Evolutionary conservation across 805 yeast genomes (phyloP).

Genomic region (Diddensiella santjacobensis): DNA sequence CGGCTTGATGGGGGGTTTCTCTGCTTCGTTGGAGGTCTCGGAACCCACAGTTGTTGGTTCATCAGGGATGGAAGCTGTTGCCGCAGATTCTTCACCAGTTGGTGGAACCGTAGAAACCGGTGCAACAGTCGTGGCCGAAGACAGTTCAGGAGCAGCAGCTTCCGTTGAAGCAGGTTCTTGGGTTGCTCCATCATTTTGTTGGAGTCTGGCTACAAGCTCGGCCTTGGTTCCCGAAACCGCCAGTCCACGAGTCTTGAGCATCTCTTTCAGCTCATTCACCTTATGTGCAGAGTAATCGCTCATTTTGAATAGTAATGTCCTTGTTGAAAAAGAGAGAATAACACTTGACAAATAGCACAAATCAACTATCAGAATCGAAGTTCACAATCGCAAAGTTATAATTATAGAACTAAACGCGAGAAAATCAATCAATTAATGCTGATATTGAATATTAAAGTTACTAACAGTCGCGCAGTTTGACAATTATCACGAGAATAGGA

Average conservation of each 20-base stretch:
- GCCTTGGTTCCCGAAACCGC: conserved; percentile 75
- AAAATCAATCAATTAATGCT: too few relatives aligned
- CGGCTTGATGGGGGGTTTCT: conserved; percentile 1
- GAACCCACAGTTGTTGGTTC: conserved; percentile 9
- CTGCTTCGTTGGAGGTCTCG: too few relatives aligned
- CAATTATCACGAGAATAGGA: too few relatives aligned
- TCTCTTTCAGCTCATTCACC: conserved; percentile 80
- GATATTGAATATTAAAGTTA: too few relatives aligned
- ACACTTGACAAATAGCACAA: too few relatives aligned
- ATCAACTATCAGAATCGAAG: too few relatives aligned
- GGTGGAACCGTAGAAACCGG: conserved; percentile 3
- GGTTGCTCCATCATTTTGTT: conserved; percentile 47
- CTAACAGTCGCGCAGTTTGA: too few relatives aligned
- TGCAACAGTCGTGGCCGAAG: conserved; percentile 2
- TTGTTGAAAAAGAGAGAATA: too few relatives aligned
- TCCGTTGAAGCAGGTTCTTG: conserved; percentile 2
- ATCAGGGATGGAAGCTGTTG: background rate
- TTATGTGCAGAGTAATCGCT: conserved; percentile 26
- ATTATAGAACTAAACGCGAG: too few relatives aligned
- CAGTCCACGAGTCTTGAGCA: conserved; percentile 63
- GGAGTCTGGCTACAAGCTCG: conserved; percentile 63
- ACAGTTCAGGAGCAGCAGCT: conserved; percentile 2
- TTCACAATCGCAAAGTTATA: too few relatives aligned
- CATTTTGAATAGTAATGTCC: too few relatives aligned
- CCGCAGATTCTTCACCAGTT: conserved; percentile 6